A percentile compares a stretch with the other conserved stretches of the same genome.
Evolutionary conservation across 805 yeast species (phyloP).

Genomic region (Candida vaughaniae): DNA sequence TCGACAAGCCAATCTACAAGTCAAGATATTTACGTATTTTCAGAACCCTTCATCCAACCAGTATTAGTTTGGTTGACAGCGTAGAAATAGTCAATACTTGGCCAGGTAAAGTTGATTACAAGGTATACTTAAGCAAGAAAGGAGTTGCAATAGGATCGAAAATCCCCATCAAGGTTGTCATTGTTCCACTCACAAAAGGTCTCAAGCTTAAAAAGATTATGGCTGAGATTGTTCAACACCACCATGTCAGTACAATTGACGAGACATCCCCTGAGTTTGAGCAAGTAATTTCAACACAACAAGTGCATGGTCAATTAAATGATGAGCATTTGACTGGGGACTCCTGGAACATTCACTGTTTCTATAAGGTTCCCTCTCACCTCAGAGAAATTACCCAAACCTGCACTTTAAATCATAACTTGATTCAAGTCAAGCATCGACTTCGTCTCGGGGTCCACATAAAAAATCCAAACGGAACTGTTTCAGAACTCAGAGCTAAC

Average conservation of each 20-base stretch:
- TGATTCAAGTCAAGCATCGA: constrained; percentile 46
- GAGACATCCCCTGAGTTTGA: constrained; percentile 44
- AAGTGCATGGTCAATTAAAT: constrained; percentile 10
- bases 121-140: constrained; percentile 41
- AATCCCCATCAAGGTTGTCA: constrained; percentile 39
- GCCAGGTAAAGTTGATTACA: constrained; percentile 54
- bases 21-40: constrained; percentile 43
- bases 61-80: constrained; percentile 38
- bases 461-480: constrained; percentile 49
- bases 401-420: constrained; percentile 37
- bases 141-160: constrained; percentile 49
- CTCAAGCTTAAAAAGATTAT: constrained; percentile 26
- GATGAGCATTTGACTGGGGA: constrained; percentile 26
- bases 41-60: constrained; percentile 43
- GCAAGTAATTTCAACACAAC: constrained; percentile 27
- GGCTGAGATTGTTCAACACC: constrained; percentile 30
- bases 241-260: constrained; percentile 30
- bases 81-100: constrained; percentile 50
- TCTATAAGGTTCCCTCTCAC: constrained; percentile 38
- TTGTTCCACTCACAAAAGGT: constrained; percentile 50
- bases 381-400: constrained; percentile 44
- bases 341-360: constrained; percentile 46
- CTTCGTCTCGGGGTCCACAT: constrained; percentile 44
- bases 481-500: constrained; percentile 51
- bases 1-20: constrained; percentile 35